A percentile compares a stretch with the other conserved stretches of the same genome.
phyloP scores from a whole-genome alignment of 2,329 filamentous ascomycete genomes.

The Rhytidhysteron rufulum region DNA sequence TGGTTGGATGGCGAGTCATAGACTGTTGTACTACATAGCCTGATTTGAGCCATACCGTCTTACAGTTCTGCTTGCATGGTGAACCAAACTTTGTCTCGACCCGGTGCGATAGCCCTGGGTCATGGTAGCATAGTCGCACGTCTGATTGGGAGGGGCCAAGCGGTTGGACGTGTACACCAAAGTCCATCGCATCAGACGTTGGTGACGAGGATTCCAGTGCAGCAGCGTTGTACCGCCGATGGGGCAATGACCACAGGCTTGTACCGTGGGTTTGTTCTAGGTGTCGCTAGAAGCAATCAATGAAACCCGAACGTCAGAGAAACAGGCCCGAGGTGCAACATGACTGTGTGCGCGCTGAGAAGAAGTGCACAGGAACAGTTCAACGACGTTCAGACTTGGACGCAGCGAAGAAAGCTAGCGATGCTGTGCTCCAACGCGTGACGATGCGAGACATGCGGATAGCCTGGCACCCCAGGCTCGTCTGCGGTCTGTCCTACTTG shows the following conservation, averaged over 20 bases:
- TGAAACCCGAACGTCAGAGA: neutral
- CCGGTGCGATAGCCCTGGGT: neutral
- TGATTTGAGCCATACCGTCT: neutral
- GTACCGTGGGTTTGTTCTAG: neutral
- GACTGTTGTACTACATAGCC: conserved; percentile 3
- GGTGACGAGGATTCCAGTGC: neutral
- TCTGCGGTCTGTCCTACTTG: neutral
- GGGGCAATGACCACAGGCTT: neutral
- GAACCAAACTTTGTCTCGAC: neutral
- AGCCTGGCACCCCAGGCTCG: neutral
- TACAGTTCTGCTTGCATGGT: neutral
- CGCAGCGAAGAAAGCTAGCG: neutral
- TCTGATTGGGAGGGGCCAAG: neutral
- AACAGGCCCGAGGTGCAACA: neutral
- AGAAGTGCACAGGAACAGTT: neutral
- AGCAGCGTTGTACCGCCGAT: neutral
- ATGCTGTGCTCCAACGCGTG: conserved; percentile 1
- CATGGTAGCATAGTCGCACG: neutral
- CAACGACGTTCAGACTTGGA: neutral
- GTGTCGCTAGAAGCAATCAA: neutral
- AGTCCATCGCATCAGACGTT: neutral
- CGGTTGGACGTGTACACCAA: neutral
- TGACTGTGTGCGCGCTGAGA: neutral
- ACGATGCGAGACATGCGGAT: conserved; percentile 1
- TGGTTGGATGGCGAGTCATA: conserved; percentile 12